phyloP scores from a whole-genome alignment of 2,329 filamentous ascomycete genomes.

The Rhynchosporium agropyri region DNA sequence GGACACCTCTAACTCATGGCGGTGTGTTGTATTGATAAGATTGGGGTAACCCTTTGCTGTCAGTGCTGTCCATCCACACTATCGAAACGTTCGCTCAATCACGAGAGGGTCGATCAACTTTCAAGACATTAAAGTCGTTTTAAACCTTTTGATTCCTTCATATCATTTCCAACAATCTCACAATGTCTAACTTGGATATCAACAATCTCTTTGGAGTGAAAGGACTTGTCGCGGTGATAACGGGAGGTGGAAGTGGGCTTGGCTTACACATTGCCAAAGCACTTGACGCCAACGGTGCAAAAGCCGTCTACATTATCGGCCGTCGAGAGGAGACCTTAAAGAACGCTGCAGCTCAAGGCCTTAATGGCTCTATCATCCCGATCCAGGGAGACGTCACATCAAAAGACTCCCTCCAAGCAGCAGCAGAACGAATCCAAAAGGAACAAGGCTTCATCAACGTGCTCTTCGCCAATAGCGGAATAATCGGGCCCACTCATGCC shows the following conservation, averaged over 20 bases:
- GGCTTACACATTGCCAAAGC: conserved; percentile 59
- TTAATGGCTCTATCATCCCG: conserved; percentile 34
- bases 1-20: background rate
- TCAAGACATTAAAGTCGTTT: background rate
- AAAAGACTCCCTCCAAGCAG: conserved; percentile 60
- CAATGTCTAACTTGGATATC: conserved; percentile 19
- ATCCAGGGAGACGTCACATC: conserved; percentile 58
- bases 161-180: background rate
- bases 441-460: conserved; percentile 64
- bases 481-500: conserved; percentile 45
- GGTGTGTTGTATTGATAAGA: background rate
- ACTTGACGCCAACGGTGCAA: conserved; percentile 56
- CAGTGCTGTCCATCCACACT: too few relatives aligned
- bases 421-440: conserved; percentile 56
- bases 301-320: conserved; percentile 59
- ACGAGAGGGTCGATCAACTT: too few relatives aligned
- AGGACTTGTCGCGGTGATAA: conserved; percentile 59
- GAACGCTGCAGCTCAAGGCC: conserved; percentile 45
- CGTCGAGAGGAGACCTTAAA: conserved; percentile 53
- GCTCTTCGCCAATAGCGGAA: conserved; percentile 61
- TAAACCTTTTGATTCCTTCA: background rate
- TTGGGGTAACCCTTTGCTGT: background rate
- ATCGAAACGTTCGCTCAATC: too few relatives aligned
- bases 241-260: conserved; percentile 62
- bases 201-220: conserved; percentile 57